phyloP scores from a whole-genome alignment of 495 filamentous ascomycete species.

The Penicillium odoratum region DNA sequence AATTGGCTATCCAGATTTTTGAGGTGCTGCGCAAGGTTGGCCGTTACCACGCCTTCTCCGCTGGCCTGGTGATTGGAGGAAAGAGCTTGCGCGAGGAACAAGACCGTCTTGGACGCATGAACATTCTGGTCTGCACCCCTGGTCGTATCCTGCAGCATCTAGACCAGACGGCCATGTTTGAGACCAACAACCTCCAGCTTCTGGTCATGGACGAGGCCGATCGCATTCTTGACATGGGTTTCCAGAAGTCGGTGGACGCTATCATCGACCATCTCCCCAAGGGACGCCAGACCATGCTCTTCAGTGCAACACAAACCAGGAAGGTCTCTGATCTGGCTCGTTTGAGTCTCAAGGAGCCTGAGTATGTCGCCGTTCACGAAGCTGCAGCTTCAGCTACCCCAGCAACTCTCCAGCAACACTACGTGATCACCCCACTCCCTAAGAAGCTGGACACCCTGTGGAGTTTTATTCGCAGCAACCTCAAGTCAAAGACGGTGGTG shows the following conservation, averaged over 20 bases:
- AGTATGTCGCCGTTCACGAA: slow-evolving; percentile 94
- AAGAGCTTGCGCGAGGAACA: slow-evolving; percentile 87
- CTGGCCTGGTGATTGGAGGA: slow-evolving; percentile 93
- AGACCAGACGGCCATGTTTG: slow-evolving; percentile 89
- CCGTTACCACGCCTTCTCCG: slow-evolving; percentile 85
- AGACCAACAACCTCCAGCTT: slow-evolving; percentile 86
- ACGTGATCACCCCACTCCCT: slow-evolving; percentile 76
- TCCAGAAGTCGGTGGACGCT: slow-evolving; percentile 86
- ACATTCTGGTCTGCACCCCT: slow-evolving; percentile 95
- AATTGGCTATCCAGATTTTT: slow-evolving; percentile 96
- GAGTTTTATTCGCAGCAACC: slow-evolving; percentile 84
- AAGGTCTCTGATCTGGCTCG: slow-evolving; percentile 89
- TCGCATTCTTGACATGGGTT: slow-evolving; percentile 97
- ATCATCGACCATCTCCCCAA: slow-evolving; percentile 90
- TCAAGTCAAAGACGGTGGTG: slow-evolving; percentile 90
- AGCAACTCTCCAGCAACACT: slow-evolving; percentile 81
- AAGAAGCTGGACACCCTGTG: slow-evolving; percentile 91
- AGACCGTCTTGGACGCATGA: slow-evolving; percentile 87
- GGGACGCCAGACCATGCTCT: slow-evolving; percentile 86
- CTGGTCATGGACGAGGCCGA: slow-evolving; percentile 96
- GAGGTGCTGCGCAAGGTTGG: slow-evolving; percentile 91
- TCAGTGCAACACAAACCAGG: slow-evolving; percentile 95
- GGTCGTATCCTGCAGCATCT: slow-evolving; percentile 94
- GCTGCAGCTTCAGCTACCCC: slow-evolving; percentile 79
- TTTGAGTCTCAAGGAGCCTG: slow-evolving; percentile 82